A percentile compares a stretch with the other conserved stretches of the same genome.
phyloP scores from a whole-genome alignment of 345 rosid species.

The Eucalyptus urophylla region DNA sequence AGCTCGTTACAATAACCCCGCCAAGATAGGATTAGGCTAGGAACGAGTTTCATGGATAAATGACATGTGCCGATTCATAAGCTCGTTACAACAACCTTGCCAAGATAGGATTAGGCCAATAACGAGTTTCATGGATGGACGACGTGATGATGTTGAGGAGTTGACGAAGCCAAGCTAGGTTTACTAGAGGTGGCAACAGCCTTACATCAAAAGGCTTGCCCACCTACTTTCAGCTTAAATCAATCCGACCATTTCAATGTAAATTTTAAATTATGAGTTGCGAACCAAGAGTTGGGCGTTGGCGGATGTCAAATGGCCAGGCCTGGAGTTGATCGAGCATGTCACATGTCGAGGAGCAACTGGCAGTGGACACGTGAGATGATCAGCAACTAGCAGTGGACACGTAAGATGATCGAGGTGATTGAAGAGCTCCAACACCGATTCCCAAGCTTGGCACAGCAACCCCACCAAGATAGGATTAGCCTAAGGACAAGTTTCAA shows the following conservation, averaged over 20 bases:
- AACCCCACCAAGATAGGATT: neutral
- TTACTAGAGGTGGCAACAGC: neutral
- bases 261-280: neutral
- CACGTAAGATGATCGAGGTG: neutral
- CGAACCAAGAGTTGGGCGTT: neutral
- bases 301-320: neutral
- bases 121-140: neutral
- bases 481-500: neutral
- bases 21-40: too few relatives aligned
- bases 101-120: accelerated
- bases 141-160: neutral
- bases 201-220: neutral
- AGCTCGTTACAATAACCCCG: too few relatives aligned
- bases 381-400: neutral
- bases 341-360: neutral
- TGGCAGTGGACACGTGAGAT: neutral
- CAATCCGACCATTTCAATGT: too few relatives aligned
- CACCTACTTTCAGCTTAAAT: too few relatives aligned
- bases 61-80: too few relatives aligned
- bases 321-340: neutral
- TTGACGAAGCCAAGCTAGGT: neutral
- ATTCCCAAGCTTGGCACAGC: neutral
- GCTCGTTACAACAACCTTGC: too few relatives aligned
- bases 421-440: neutral
- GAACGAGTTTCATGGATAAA: too few relatives aligned